Percentiles rank a stretch among this genome's conserved stretches.
Conservation (phyloP, 1,284 basidiomycete species). For the Inonotus obliquus region DNA sequence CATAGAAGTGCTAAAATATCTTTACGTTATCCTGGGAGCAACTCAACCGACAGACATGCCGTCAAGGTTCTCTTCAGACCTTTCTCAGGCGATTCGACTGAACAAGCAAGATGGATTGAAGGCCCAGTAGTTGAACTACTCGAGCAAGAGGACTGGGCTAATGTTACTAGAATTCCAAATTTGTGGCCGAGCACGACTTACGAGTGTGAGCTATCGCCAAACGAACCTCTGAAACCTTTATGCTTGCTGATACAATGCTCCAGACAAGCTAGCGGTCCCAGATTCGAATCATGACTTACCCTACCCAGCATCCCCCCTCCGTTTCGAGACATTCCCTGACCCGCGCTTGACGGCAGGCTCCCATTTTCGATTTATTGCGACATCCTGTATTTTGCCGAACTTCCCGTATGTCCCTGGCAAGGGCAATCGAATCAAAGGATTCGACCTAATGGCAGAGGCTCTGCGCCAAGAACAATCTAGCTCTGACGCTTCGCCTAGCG, state of each 20-base stretch:
- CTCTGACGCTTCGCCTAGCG: not conserved
- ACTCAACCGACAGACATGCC: constrained; percentile 27
- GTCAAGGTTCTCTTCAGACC: constrained; percentile 44
- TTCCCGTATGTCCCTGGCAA: constrained; percentile 59
- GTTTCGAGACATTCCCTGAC: constrained; percentile 69
- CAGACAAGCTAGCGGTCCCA: not conserved
- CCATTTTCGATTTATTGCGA: constrained; percentile 62
- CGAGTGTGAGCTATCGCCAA: constrained; percentile 50
- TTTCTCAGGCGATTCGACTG: not conserved
- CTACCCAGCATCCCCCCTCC: constrained; percentile 46
- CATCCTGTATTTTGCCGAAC: constrained; percentile 60
- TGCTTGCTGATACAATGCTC: not conserved
- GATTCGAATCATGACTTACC: constrained; percentile 29
- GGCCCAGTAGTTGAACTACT: constrained; percentile 46
- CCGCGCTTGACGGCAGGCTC: constrained; percentile 46
- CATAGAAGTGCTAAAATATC: constrained; percentile 58
- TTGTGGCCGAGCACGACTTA: constrained; percentile 71
- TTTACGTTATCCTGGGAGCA: constrained; percentile 48
- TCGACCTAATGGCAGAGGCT: constrained; percentile 60
- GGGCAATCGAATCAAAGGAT: constrained; percentile 55
- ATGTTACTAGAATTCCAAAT: constrained; percentile 48
- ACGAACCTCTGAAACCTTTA: too few relatives aligned
- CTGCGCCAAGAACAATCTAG: constrained; percentile 23
- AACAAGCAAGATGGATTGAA: constrained; percentile 40
- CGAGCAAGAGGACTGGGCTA: constrained; percentile 59